Base-by-base conservation (phyloP, 306 rosid genomes). In the Aeschynomene evenia region DNA sequence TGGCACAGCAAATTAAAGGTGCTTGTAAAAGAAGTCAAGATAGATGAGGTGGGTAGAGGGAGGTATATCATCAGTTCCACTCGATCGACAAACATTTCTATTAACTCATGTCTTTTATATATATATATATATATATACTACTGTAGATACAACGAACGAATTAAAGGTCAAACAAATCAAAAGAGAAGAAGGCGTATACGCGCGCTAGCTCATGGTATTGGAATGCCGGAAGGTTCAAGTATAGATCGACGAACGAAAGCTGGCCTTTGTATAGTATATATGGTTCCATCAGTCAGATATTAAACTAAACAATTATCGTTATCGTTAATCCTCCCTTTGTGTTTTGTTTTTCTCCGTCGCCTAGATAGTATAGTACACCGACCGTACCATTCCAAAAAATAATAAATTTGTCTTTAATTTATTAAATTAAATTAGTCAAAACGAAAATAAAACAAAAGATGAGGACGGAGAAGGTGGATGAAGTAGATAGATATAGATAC, bases 211-310 rank as follows among this genome's bases (percentile, higher is more conserved):
- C 31, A 28, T 28, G 31, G 5, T 28, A 28, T 28, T 1, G 31
- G 6, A 28, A 28, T 3, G 31, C 31, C 31, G 31, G 31, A 28
- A 28, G 31, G 31, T 6, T 28, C 31, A 28, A 28, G 31, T 4
- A 28, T 3, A 28, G 3, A 28, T 28, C 75, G 79, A 85, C 82
- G 81, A 63, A 60, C 31, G 63, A 78, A 39, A 75, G 71, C 71
- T 66, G 78, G 73, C 68, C 74, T 51, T 85, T 55, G 95, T 36
- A n/a, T 58, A 48, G 61, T 48, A 68, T 76, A 85, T 81, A 79
- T 84, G 82, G 83, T 84, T 63, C 78, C 79, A 76, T 80, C 88
- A 83, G 75, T 86, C 92, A 86, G 73, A 75, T 65, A 28, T 28
- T 28, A 28, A 28, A 28, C 5, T 28, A 28, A 28, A 24, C 29